Conservation (phyloP, 2,329 filamentous ascomycete species). For the Ceratocystis huliohia region DNA sequence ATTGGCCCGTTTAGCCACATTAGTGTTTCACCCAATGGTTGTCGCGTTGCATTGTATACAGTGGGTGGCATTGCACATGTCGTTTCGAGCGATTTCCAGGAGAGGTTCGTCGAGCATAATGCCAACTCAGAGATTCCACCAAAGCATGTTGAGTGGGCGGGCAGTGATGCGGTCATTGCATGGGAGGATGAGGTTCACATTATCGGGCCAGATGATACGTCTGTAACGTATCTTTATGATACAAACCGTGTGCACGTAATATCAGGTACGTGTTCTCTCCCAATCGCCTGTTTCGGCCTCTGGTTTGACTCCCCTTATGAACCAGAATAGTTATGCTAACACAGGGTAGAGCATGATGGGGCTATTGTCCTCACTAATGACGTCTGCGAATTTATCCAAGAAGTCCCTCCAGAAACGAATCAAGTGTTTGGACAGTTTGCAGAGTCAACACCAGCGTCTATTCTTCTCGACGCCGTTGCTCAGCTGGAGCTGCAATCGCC, state of each 20-base stretch:
- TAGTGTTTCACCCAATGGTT: conserved; percentile 79
- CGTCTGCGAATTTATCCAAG: conserved; percentile 94
- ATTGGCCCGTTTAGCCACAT: conserved; percentile 89
- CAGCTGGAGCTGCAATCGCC: conserved; percentile 88
- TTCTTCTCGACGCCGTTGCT: conserved; percentile 84
- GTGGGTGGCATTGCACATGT: conserved; percentile 77
- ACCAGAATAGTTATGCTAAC: not conserved
- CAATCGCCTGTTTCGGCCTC: conserved; percentile 17
- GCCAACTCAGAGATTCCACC: conserved; percentile 75
- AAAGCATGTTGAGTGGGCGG: conserved; percentile 88
- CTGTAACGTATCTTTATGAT: conserved; percentile 75
- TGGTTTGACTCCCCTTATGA: not conserved
- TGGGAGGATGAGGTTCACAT: conserved; percentile 98
- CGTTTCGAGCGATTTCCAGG: conserved; percentile 90
- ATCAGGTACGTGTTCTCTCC: conserved; percentile 44
- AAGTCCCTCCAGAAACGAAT: conserved; percentile 73
- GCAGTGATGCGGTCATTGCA: conserved; percentile 83
- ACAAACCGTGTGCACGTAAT: conserved; percentile 78
- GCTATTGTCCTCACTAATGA: conserved; percentile 82
- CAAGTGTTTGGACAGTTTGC: conserved; percentile 84
- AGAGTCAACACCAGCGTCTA: conserved; percentile 76
- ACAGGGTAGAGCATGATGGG: conserved; percentile 55
- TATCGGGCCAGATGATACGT: conserved; percentile 69
- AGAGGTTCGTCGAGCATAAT: conserved; percentile 80
- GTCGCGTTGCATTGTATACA: conserved; percentile 78